phyloP scores from a whole-genome alignment of 176 grass and related monocot species.

The Ananas comosus region DNA sequence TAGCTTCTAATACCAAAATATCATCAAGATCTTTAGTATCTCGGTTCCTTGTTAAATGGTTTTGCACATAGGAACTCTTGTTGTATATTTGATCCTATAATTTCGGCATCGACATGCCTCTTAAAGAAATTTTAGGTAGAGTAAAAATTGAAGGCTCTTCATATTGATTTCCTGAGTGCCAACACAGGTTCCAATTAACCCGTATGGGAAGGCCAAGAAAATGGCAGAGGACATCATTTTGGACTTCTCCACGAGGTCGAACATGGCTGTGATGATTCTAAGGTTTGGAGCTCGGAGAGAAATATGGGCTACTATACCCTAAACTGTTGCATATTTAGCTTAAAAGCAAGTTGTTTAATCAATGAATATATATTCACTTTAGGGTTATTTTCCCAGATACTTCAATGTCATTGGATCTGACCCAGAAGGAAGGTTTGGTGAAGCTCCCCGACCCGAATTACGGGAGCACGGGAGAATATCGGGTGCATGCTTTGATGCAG shows the following conservation, averaged over 20 bases:
- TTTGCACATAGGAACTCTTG: background rate
- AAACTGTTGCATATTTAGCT: background rate
- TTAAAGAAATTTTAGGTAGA: background rate
- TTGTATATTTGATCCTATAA: background rate
- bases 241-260: constrained; percentile 68
- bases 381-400: constrained; percentile 36
- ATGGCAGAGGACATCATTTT: constrained; percentile 98
- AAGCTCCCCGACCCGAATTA: constrained; percentile 74
- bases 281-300: constrained; percentile 23
- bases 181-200: constrained; percentile 78
- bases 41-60: background rate
- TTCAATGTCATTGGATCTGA: constrained; percentile 98
- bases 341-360: background rate
- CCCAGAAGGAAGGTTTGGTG: constrained; percentile 71
- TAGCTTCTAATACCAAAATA: background rate
- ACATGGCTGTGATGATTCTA: constrained; percentile 87
- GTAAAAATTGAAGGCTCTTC: background rate
- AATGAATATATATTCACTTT: background rate
- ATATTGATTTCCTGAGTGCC: background rate
- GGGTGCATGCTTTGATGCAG: constrained; percentile 90
- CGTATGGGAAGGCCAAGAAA: constrained; percentile 95
- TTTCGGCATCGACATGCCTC: background rate
- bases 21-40: background rate
- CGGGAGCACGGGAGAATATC: constrained; percentile 83
- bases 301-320: background rate